Percentiles rank a stretch among this genome's conserved stretches.
Evolutionary conservation across 345 rosid species (phyloP).

Genomic region (Eucalyptus tenuipes): DNA sequence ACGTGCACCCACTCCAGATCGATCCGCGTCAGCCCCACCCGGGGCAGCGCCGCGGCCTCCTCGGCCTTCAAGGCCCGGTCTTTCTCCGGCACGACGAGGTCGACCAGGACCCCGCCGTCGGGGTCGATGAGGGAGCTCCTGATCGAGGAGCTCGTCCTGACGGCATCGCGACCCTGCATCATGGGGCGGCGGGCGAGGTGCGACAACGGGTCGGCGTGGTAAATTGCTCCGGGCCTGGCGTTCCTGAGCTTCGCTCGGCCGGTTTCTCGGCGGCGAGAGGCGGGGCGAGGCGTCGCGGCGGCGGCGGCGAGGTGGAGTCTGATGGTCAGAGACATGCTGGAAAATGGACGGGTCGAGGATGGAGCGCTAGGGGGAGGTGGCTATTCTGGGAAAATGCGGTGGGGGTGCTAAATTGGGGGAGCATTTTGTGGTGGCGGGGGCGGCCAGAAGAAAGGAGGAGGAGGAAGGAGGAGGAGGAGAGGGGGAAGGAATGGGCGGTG

Average conservation of each 20-base stretch:
- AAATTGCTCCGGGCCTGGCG: slow-evolving; percentile 17
- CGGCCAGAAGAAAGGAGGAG: not conserved
- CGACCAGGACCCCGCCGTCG: slow-evolving; percentile 76
- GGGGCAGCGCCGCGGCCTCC: slow-evolving; percentile 61
- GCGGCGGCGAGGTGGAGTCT: slow-evolving; percentile 13
- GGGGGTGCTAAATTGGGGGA: not conserved
- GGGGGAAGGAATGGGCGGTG: not conserved
- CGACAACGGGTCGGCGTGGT: slow-evolving; percentile 18
- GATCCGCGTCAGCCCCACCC: slow-evolving; percentile 48
- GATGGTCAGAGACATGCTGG: slow-evolving; percentile 41
- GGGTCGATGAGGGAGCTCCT: slow-evolving; percentile 86
- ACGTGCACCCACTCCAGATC: slow-evolving; percentile 97
- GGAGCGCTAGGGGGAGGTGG: not conserved
- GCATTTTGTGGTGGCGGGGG: not conserved
- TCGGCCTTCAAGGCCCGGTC: slow-evolving; percentile 29
- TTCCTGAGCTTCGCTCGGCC: not conserved
- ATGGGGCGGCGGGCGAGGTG: slow-evolving; percentile 1
- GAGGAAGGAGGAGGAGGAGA: not conserved
- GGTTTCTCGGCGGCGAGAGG: not conserved
- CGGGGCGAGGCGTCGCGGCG: slow-evolving; percentile 12
- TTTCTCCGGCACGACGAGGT: slow-evolving; percentile 50
- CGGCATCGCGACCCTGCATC: slow-evolving; percentile 1
- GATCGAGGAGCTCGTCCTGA: not conserved
- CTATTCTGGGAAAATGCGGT: not conserved
- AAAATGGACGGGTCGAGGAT: not conserved